Percentiles rank a stretch among this genome's conserved stretches.
phyloP scores from a whole-genome alignment of 306 rosid genomes.

The Fragaria iinumae region DNA sequence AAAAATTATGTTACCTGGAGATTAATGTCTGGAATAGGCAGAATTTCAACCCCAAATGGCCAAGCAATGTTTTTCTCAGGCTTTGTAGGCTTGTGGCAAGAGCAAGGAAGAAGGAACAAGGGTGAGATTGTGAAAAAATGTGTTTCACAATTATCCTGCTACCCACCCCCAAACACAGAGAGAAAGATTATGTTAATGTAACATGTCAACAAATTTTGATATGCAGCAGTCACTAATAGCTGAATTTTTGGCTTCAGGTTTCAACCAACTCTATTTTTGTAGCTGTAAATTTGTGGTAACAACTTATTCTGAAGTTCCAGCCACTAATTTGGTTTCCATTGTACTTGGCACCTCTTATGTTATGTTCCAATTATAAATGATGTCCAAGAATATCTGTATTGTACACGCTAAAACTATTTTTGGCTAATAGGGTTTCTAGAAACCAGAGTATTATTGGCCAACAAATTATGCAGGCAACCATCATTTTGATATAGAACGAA shows the following conservation, averaged over 20 bases:
- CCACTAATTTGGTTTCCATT: conserved; percentile 20
- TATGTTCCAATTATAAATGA: not conserved
- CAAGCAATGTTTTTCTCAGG: not conserved
- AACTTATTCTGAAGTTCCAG: conserved; percentile 8
- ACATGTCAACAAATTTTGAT: conserved; percentile 13
- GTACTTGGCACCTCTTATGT: not conserved
- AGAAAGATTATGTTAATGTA: not conserved
- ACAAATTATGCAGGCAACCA: not conserved
- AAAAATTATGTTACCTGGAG: conserved; percentile 1
- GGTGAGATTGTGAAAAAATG: conserved; percentile 11
- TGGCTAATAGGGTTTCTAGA: not conserved
- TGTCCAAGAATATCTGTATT: conserved; percentile 6
- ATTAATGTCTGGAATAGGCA: not conserved
- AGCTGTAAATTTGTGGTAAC: conserved; percentile 29
- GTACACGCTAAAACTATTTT: not conserved
- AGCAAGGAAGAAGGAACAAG: conserved; percentile 16
- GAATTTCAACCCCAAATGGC: not conserved
- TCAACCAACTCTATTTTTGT: conserved; percentile 10
- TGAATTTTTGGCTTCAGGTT: conserved; percentile 11
- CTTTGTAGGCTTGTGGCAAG: conserved; percentile 7
- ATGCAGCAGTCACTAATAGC: conserved; percentile 3
- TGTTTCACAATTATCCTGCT: not conserved
- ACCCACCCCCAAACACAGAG: conserved; percentile 3
- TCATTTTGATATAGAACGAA: not conserved
- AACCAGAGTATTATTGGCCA: not conserved